Conservation (phyloP, 1,284 basidiomycete genomes). For the Tilletia walkeri region DNA sequence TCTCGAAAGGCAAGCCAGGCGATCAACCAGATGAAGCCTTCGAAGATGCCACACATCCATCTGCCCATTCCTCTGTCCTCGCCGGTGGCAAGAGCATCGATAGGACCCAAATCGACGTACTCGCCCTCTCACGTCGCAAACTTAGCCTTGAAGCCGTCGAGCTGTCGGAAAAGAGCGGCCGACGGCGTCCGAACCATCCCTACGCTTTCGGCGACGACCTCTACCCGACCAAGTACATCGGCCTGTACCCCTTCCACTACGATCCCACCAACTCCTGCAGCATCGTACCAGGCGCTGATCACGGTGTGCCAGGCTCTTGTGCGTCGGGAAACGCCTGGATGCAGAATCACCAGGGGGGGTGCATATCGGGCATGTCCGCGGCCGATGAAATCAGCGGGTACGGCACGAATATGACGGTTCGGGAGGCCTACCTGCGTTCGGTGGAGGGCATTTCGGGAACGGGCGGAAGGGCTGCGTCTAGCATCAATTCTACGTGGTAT, state of each 20-base stretch:
- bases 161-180: constrained; percentile 30
- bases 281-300: constrained; percentile 26
- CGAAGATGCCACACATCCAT: constrained; percentile 34
- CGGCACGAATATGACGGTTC: no score
- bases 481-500: not conserved
- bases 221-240: constrained; percentile 7
- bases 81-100: constrained; percentile 29
- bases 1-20: constrained; percentile 21
- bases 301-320: not conserved
- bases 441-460: no score
- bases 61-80: constrained; percentile 33
- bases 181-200: constrained; percentile 33
- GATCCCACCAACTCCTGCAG: constrained; percentile 23
- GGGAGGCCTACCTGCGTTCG: no score
- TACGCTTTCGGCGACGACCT: constrained; percentile 18
- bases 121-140: not conserved
- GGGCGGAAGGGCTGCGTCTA: no score
- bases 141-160: not conserved
- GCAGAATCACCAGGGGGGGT: constrained; percentile 27
- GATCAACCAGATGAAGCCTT: not conserved
- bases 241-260: constrained; percentile 33
- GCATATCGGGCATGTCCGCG: constrained; percentile 26
- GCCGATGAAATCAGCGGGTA: no score
- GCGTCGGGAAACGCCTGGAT: constrained; percentile 18
- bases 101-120: constrained; percentile 27